A percentile compares a stretch with the other conserved stretches of the same genome.
These are phyloP conservation scores for Venturiaceae sp. DNA, from an alignment of 2,329 filamentous ascomycete genomes.

Conservation along the genomic window DNA sequence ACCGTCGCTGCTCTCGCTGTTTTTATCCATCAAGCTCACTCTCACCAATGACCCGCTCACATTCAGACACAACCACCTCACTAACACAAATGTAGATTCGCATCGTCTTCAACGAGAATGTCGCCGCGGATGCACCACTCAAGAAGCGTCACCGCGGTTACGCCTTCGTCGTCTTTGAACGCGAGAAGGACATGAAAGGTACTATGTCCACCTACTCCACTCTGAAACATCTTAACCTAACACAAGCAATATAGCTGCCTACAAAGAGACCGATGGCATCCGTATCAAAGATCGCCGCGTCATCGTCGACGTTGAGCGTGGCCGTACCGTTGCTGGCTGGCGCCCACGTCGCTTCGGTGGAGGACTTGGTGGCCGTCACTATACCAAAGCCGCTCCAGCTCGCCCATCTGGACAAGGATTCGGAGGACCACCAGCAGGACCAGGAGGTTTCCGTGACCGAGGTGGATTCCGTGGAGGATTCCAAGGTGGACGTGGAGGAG, in stretches of 20 bases:
- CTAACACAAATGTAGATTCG: slow-evolving; percentile 54
- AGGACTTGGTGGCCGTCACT: slow-evolving; percentile 83
- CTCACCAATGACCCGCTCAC: neutral
- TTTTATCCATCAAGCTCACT: neutral
- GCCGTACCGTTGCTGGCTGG: slow-evolving; percentile 90
- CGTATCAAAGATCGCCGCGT: slow-evolving; percentile 87
- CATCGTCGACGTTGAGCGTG: slow-evolving; percentile 91
- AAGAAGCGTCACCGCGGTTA: slow-evolving; percentile 74
- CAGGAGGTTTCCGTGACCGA: slow-evolving; percentile 41
- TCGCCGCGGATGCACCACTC: slow-evolving; percentile 48
- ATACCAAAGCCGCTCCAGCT: slow-evolving; percentile 70
- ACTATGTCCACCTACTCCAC: slow-evolving; percentile 25
- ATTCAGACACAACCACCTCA: neutral
- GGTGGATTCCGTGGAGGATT: slow-evolving; percentile 48
- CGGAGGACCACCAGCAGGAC: slow-evolving; percentile 42
- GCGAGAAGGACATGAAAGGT: slow-evolving; percentile 99
- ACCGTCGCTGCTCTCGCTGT: neutral
- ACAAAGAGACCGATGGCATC: slow-evolving; percentile 80
- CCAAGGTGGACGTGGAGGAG: slow-evolving; percentile 42
- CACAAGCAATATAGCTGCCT: slow-evolving; percentile 60
- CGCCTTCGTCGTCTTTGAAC: slow-evolving; percentile 93
- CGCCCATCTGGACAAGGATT: slow-evolving; percentile 58
- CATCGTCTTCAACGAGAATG: slow-evolving; percentile 69
- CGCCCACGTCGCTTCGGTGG: slow-evolving; percentile 84
- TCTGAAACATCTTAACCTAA: slow-evolving; percentile 14